phyloP scores from a whole-genome alignment of 2,329 filamentous ascomycete genomes.

The Penicillium brasilianum region DNA sequence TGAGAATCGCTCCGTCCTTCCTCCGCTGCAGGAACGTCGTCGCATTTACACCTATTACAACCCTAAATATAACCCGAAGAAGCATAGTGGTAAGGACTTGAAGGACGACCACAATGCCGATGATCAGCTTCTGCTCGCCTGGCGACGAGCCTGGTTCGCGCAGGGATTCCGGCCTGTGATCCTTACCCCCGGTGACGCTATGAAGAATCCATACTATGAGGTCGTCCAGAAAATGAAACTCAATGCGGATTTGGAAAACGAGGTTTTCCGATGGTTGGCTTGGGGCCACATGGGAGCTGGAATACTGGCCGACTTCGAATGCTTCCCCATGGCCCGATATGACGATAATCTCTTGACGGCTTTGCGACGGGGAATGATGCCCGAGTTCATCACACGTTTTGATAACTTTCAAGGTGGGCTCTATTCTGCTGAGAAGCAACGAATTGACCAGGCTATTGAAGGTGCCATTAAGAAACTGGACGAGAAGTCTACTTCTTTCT shows the following conservation, averaged over 20 bases:
- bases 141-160: slow-evolving; percentile 95
- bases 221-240: slow-evolving; percentile 66
- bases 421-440: slow-evolving; percentile 70
- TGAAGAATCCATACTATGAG: slow-evolving; percentile 78
- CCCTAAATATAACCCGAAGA: slow-evolving; percentile 51
- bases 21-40: slow-evolving; percentile 71
- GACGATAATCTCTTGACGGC: slow-evolving; percentile 74
- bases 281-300: slow-evolving; percentile 92
- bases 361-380: slow-evolving; percentile 76
- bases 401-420: slow-evolving; percentile 72
- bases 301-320: slow-evolving; percentile 76
- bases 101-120: slow-evolving; percentile 72
- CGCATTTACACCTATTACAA: slow-evolving; percentile 94
- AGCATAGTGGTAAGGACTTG: slow-evolving; percentile 58
- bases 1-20: slow-evolving; percentile 81
- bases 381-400: slow-evolving; percentile 71
- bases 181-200: slow-evolving; percentile 77
- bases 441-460: slow-evolving; percentile 68
- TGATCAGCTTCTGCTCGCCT: slow-evolving; percentile 78
- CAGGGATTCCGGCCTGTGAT: slow-evolving; percentile 88
- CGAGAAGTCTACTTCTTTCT: slow-evolving; percentile 65
- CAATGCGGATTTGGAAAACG: slow-evolving; percentile 65
- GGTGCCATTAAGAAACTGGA: slow-evolving; percentile 62
- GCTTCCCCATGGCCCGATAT: slow-evolving; percentile 80
- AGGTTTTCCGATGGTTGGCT: slow-evolving; percentile 84